Percentiles rank a stretch among this genome's conserved stretches.
Evolutionary conservation across 495 filamentous ascomycete species (phyloP).

Genomic region (Tirmania nivea): DNA sequence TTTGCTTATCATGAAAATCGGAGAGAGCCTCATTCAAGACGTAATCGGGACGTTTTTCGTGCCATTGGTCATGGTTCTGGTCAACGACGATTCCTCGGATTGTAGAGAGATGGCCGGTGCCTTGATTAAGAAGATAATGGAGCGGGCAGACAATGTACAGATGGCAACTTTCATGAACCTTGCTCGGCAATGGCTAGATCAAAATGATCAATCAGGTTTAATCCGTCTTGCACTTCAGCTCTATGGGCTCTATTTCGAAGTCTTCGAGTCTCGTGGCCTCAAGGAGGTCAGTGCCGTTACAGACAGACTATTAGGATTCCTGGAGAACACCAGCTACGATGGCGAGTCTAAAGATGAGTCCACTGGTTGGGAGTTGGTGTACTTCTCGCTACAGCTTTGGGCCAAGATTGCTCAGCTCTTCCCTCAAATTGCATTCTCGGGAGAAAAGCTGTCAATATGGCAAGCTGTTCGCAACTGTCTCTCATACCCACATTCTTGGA

Average conservation of each 20-base stretch:
- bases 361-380: constrained; percentile 55
- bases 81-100: constrained; percentile 68
- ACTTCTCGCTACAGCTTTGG: constrained; percentile 46
- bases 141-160: constrained; percentile 52
- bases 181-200: constrained; percentile 53
- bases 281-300: constrained; percentile 17
- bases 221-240: constrained; percentile 52
- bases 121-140: constrained; percentile 58
- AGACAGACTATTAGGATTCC: constrained; percentile 25
- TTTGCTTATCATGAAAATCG: constrained; percentile 58
- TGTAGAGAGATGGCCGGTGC: constrained; percentile 68
- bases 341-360: constrained; percentile 25
- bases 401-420: constrained; percentile 44
- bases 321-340: constrained; percentile 25
- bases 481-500: constrained; percentile 47
- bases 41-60: constrained; percentile 64
- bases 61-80: constrained; percentile 60
- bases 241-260: constrained; percentile 66
- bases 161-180: constrained; percentile 43
- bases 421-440: constrained; percentile 37
- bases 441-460: constrained; percentile 41
- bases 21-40: constrained; percentile 58
- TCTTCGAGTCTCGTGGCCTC: constrained; percentile 26
- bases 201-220: constrained; percentile 46
- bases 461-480: constrained; percentile 38